Conservation (phyloP, 371 early-diverging fungal genomes). For the Massospora cicadina region DNA sequence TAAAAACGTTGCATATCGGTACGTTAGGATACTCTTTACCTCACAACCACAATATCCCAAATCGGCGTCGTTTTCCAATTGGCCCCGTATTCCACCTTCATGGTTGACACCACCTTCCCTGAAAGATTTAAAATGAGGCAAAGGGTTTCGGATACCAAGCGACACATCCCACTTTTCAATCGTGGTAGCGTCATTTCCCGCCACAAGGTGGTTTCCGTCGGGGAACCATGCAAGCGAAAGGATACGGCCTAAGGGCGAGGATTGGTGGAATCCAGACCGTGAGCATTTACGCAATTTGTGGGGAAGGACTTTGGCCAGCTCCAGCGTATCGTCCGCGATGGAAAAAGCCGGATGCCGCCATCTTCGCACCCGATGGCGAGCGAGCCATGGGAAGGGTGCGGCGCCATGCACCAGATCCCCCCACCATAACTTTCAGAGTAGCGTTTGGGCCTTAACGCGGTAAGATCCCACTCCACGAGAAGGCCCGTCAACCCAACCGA, state of each 20-base stretch:
- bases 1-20: conserved; percentile 11
- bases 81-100: conserved; percentile 47
- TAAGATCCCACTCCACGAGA: conserved; percentile 77
- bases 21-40: conserved; percentile 16
- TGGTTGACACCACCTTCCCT: conserved; percentile 35
- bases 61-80: conserved; percentile 35
- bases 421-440: conserved; percentile 73
- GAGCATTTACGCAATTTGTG: conserved; percentile 11
- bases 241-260: conserved; percentile 31
- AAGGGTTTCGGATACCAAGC: conserved; percentile 17
- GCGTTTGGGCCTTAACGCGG: conserved; percentile 38
- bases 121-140: background rate
- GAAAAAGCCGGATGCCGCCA: conserved; percentile 70
- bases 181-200: conserved; percentile 68
- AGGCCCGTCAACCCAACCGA: conserved; percentile 70
- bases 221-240: conserved; percentile 72
- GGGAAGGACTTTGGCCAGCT: conserved; percentile 22
- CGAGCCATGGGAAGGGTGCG: conserved; percentile 46
- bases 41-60: conserved; percentile 32
- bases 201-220: conserved; percentile 46
- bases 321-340: conserved; percentile 52
- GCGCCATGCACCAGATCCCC: conserved; percentile 84
- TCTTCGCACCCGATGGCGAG: conserved; percentile 89
- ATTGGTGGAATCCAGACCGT: background rate
- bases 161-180: conserved; percentile 52